Evolutionary conservation across 257 asterid species (phyloP).

Genomic region (Gynochthodes officinalis): DNA sequence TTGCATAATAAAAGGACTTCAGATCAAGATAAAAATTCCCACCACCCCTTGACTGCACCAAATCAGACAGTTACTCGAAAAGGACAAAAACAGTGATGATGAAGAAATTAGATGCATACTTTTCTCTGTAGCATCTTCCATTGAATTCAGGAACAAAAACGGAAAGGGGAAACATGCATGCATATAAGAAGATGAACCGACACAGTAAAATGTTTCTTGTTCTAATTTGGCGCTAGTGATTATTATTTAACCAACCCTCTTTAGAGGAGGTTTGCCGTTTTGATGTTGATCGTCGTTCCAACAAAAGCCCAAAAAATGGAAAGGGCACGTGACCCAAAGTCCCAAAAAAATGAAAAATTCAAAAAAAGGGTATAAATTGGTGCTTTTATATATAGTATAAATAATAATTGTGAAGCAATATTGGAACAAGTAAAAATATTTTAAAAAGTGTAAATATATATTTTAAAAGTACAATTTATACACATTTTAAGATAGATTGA

Average conservation of each 20-base stretch:
- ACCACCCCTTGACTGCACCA: conserved; percentile 45
- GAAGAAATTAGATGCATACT: conserved; percentile 27
- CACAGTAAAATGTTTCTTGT: background rate
- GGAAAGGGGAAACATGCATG: background rate
- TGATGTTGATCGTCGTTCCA: background rate
- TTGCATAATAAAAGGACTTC: conserved; percentile 78
- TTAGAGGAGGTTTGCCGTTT: background rate
- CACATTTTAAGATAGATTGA: too few relatives aligned
- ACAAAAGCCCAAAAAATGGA: too few relatives aligned
- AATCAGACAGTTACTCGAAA: conserved; percentile 63
- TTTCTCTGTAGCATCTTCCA: conserved; percentile 28
- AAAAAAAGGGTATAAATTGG: too few relatives aligned
- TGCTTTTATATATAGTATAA: too few relatives aligned
- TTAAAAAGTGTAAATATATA: too few relatives aligned
- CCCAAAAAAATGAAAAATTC: too few relatives aligned
- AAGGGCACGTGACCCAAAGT: too few relatives aligned
- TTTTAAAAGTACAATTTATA: too few relatives aligned
- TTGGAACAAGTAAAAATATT: too few relatives aligned
- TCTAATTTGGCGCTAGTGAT: conserved; percentile 10
- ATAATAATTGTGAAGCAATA: too few relatives aligned
- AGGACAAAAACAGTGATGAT: background rate
- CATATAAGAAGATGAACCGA: background rate
- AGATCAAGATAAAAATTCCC: conserved; percentile 51
- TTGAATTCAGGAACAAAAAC: conserved; percentile 29
- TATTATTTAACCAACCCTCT: conserved; percentile 7